These are phyloP conservation scores for Aspergillus asperescens DNA, from an alignment of 495 filamentous ascomycete species.

Conservation along the genomic window DNA sequence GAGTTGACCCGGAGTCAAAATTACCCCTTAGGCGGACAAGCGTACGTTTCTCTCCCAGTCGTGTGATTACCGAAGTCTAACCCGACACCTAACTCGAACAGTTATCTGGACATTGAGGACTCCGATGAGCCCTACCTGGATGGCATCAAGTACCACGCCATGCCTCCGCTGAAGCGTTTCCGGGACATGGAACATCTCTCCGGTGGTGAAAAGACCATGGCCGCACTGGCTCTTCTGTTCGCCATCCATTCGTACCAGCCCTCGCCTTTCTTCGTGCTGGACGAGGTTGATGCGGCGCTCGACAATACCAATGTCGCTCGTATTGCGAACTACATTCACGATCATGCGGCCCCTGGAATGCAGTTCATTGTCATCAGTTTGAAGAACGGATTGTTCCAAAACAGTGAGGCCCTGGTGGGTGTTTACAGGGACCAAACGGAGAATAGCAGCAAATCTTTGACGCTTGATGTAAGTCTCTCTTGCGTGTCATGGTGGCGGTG, in stretches of 20 bases:
- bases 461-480: conserved; percentile 76
- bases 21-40: conserved; percentile 86
- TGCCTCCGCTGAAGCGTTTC: conserved; percentile 98
- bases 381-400: conserved; percentile 90
- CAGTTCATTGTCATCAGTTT: conserved; percentile 98
- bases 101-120: conserved; percentile 88
- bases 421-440: conserved; percentile 91
- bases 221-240: conserved; percentile 89
- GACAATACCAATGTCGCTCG: conserved; percentile 95
- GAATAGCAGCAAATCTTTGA: conserved; percentile 83
- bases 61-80: no score
- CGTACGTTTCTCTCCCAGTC: conserved; percentile 38
- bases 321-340: conserved; percentile 89
- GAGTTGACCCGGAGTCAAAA: conserved; percentile 82
- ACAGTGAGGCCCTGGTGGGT: conserved; percentile 87
- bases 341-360: conserved; percentile 93
- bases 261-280: conserved; percentile 93
- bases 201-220: conserved; percentile 98
- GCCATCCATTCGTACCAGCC: conserved; percentile 95
- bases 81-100: conserved; percentile 19
- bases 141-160: conserved; percentile 96
- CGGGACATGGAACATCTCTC: conserved; percentile 98
- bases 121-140: conserved; percentile 85
- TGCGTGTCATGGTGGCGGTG: neutral
- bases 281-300: conserved; percentile 96